These are phyloP conservation scores for Protostelium mycophagum DNA, from an alignment of 78 protist species.

Conservation along the genomic window DNA sequence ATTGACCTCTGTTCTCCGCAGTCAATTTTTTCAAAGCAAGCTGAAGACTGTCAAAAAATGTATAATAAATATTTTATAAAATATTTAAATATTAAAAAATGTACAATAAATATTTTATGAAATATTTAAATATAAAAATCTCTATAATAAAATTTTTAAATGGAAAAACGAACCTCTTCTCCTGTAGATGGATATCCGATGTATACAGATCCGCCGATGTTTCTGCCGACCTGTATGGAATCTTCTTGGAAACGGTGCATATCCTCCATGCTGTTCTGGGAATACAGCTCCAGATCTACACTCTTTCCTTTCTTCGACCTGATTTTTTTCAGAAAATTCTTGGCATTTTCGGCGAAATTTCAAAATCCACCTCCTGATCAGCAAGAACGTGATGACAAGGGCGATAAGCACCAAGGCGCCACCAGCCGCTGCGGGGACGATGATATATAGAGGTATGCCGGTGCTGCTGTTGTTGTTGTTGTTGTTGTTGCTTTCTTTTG, in stretches of 20 bases:
- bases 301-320: background rate
- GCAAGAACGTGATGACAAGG: background rate
- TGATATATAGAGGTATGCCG: background rate
- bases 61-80: no score
- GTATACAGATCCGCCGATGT: background rate
- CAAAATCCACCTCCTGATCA: background rate
- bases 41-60: background rate
- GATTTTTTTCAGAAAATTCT: background rate
- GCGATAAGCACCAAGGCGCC: background rate
- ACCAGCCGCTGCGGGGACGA: background rate
- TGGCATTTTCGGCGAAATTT: background rate
- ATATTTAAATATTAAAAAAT: no score
- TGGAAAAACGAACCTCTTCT: background rate
- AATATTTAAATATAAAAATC: no score
- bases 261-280: no score
- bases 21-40: background rate
- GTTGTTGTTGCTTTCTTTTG: no score
- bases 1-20: background rate
- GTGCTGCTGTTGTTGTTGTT: no score
- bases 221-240: background rate
- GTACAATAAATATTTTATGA: no score
- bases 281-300: background rate
- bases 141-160: no score
- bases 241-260: background rate
- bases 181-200: background rate